phyloP scores from a whole-genome alignment of 495 filamentous ascomycete genomes.

The Penicillium paradoxum region DNA sequence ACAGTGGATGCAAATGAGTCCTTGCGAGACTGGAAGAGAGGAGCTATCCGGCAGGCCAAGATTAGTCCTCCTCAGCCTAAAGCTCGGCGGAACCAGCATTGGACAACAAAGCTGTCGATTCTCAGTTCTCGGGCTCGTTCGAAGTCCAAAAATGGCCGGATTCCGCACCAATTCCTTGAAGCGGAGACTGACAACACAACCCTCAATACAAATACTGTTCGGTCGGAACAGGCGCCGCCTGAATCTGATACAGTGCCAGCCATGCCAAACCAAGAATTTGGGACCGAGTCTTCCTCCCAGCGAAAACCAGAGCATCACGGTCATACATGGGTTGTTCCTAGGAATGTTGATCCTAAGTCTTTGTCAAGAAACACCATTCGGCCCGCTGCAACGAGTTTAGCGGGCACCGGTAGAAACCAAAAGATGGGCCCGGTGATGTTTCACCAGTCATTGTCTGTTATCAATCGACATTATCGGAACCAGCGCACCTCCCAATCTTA shows the following conservation, averaged over 20 bases:
- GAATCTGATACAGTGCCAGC: slow-evolving; percentile 2
- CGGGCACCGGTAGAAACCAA: slow-evolving; percentile 15
- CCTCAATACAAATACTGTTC: neutral
- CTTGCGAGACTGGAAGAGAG: slow-evolving; percentile 71
- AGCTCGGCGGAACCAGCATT: slow-evolving; percentile 18
- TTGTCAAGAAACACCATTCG: slow-evolving; percentile 29
- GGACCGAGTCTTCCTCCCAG: neutral
- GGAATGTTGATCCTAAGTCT: slow-evolving; percentile 33
- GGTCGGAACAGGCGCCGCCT: neutral
- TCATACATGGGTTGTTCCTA: slow-evolving; percentile 34
- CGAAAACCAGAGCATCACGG: slow-evolving; percentile 20
- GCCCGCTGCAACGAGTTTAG: slow-evolving; percentile 38
- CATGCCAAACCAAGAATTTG: neutral
- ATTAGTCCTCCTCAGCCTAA: slow-evolving; percentile 21
- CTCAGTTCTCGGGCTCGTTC: slow-evolving; percentile 10
- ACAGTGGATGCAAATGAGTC: slow-evolving; percentile 67
- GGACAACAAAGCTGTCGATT: slow-evolving; percentile 16
- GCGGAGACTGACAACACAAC: neutral
- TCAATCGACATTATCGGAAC: slow-evolving; percentile 25
- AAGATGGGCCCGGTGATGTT: slow-evolving; percentile 20
- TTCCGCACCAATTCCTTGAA: slow-evolving; percentile 1
- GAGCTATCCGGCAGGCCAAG: slow-evolving; percentile 52
- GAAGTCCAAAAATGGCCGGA: slow-evolving; percentile 2
- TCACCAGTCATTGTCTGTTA: slow-evolving; percentile 22
- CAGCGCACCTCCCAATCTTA: slow-evolving; percentile 8